phyloP scores from a whole-genome alignment of 441 rosid genomes.

The Isatis lusitanica region DNA sequence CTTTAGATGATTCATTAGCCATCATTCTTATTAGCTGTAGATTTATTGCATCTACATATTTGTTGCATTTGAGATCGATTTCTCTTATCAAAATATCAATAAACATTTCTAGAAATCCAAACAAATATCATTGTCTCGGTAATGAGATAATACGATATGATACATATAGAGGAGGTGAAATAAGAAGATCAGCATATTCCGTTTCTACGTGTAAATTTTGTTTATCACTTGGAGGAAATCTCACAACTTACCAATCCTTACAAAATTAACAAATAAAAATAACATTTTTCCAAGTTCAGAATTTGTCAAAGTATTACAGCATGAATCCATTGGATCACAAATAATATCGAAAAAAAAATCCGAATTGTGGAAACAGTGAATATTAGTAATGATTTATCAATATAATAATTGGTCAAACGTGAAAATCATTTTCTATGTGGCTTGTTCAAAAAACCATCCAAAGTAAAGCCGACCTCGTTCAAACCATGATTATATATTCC shows the following conservation, averaged over 20 bases:
- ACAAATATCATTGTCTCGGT: neutral
- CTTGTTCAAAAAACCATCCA: constrained; percentile 26
- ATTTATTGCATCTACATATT: neutral
- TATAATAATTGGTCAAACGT: constrained; percentile 39
- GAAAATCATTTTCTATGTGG: constrained; percentile 30
- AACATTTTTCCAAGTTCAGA: neutral
- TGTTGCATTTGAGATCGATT: neutral
- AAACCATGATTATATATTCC: constrained; percentile 32
- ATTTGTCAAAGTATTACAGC: neutral
- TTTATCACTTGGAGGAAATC: neutral
- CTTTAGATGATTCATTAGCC: neutral
- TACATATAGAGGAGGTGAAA: neutral
- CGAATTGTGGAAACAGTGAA: neutral
- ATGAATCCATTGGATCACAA: neutral
- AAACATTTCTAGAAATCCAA: neutral
- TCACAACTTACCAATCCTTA: neutral
- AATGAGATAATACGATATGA: neutral
- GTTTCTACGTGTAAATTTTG: neutral
- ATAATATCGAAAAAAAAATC: neutral
- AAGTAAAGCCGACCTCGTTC: constrained; percentile 30
- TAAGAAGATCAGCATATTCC: neutral
- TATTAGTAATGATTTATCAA: neutral
- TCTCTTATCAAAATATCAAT: neutral
- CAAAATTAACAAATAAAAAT: neutral
- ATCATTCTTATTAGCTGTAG: neutral